These are phyloP conservation scores for Clonostachys rhizophaga DNA, from an alignment of 2,329 filamentous ascomycete genomes.

Conservation along the genomic window DNA sequence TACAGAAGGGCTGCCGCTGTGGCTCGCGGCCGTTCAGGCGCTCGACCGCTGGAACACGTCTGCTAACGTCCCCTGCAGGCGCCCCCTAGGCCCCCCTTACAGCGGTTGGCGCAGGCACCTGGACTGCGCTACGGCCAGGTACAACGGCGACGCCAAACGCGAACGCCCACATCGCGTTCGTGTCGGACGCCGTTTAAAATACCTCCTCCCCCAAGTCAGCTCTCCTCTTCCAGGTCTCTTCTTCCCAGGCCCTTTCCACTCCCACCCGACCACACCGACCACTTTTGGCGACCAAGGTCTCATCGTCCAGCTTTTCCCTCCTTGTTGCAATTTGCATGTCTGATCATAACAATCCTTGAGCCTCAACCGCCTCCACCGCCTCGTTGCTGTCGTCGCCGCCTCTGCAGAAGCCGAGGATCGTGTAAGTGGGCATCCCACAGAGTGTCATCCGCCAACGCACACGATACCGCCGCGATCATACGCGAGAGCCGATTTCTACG, in stretches of 20 bases:
- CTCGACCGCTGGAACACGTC: background rate
- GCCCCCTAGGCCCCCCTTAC: too few relatives aligned
- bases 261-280: background rate
- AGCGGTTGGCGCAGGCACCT: too few relatives aligned
- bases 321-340: background rate
- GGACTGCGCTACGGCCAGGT: background rate
- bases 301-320: background rate
- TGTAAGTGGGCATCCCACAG: background rate
- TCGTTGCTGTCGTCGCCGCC: background rate
- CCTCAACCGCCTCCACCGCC: background rate
- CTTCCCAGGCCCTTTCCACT: background rate
- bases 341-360: background rate
- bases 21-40: background rate
- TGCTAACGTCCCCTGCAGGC: too few relatives aligned
- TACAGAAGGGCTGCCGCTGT: too few relatives aligned
- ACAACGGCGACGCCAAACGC: constrained; percentile 1
- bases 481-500: too few relatives aligned
- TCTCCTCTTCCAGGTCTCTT: constrained; percentile 1
- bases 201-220: constrained; percentile 5
- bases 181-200: constrained; percentile 10
- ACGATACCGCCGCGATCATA: background rate
- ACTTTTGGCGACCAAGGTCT: background rate
- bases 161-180: constrained; percentile 9
- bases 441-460: too few relatives aligned
- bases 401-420: background rate